A percentile compares a stretch with the other conserved stretches of the same genome.
Conservation (phyloP, 495 filamentous ascomycete species). For the Tetracladium marchalianum region DNA sequence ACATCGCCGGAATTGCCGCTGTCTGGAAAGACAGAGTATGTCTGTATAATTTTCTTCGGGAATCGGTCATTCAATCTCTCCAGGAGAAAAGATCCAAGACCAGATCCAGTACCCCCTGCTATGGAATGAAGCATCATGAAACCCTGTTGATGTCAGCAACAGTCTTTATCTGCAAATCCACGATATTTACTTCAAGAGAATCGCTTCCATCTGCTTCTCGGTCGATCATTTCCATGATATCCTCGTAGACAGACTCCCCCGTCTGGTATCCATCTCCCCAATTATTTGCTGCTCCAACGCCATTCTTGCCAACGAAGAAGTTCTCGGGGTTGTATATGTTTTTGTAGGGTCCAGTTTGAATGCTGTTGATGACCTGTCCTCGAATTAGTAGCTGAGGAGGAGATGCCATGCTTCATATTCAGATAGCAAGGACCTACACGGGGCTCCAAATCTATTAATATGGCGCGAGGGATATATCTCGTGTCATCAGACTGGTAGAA, state of each 20-base stretch:
- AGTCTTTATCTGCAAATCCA: not conserved
- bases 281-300: conserved; percentile 90
- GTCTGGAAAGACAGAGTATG: conserved; percentile 96
- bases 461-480: conserved; percentile 92
- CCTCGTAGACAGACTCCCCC: conserved; percentile 88
- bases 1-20: conserved; percentile 75
- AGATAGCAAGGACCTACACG: conserved; percentile 42
- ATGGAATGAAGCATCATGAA: conserved; percentile 99
- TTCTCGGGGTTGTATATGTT: conserved; percentile 99
- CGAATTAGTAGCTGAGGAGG: not conserved
- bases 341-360: conserved; percentile 85
- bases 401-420: not conserved
- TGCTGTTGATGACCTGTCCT: conserved; percentile 71
- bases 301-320: conserved; percentile 88
- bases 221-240: conserved; percentile 99
- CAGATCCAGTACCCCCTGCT: conserved; percentile 91
- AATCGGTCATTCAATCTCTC: conserved; percentile 95
- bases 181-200: conserved; percentile 78
- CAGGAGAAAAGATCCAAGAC: conserved; percentile 87
- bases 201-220: conserved; percentile 97
- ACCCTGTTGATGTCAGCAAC: conserved; percentile 38
- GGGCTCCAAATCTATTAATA: conserved; percentile 90
- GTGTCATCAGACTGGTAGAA: conserved; percentile 99
- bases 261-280: conserved; percentile 93
- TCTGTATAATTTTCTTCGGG: conserved; percentile 97